Evolutionary conservation across 805 yeast species (phyloP), one percentile per base, ranked within the genome.

Genomic region (Spathaspora gorwiae): DNA sequence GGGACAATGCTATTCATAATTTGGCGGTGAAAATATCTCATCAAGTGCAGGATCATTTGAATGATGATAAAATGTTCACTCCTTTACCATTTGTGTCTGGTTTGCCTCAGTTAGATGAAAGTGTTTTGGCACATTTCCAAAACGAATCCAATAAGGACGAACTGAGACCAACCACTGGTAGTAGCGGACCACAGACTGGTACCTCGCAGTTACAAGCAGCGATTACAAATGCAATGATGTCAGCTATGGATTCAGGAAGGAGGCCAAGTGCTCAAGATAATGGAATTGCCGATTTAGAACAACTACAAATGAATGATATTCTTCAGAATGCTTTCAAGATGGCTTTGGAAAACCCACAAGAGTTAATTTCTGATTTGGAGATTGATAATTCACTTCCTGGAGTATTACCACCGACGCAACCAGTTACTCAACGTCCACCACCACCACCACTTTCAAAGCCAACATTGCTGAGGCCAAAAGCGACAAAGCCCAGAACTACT

Each of bases 251-350:
- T 15, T 9, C 35, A 14, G 35, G 14, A 7, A 29, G 43, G 32
- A 38, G 24, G 11, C 39, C 35, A 31, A 10, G 37, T n/a, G 37
- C 15, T 6, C 35, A 45, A 7, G 47, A 46, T 39, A 50, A 43
- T 8, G 50, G 15, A 11, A 76, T 68, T 33, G 78, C 70, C 30
- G 80, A 77, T 26, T 66, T 83, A 47, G 87, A 83, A 54, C 73
- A 68, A 44, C 56, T 66, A 45, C 78, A 73, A 47, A 75, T 85
- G 80, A 82, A 79, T 54, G 84, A 79, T 52, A 85, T 85, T 51
- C 75, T 85, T 73, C 88, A 83, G 51, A 83, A 83, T 64, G 94
- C 92, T 1, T 75, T 85, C 66, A 78, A 79, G 39, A 73, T 86
- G 83, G 94, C 90, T 0, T 79, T 81, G 72, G 84, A 79, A 48